Conservation (phyloP, 306 rosid genomes). For the Sechiopsis laciniata region DNA sequence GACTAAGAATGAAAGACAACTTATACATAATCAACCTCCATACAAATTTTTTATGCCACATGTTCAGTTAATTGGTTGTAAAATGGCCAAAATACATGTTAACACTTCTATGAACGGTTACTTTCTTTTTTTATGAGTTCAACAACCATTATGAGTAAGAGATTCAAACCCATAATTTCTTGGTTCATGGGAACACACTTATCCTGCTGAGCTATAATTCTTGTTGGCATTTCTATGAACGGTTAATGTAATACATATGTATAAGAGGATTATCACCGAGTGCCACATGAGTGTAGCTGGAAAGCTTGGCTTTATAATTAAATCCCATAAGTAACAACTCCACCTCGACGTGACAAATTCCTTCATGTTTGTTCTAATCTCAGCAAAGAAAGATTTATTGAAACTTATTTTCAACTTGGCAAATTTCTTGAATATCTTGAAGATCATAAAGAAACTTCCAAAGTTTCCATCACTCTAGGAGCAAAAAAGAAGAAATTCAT, state of each 20-base stretch:
- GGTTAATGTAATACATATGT: no score
- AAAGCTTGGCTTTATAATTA: background rate
- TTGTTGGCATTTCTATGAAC: no score
- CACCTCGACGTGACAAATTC: background rate
- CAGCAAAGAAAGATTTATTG: background rate
- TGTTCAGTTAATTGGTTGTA: background rate
- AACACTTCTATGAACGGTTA: no score
- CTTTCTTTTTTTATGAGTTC: no score
- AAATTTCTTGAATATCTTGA: background rate
- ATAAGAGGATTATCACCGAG: background rate
- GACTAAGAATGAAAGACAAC: constrained; percentile 1
- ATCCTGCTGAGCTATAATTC: no score
- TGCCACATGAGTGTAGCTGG: background rate
- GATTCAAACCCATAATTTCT: no score
- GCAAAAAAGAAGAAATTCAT: background rate
- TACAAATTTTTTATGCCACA: background rate
- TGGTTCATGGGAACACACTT: no score
- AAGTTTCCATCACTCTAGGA: background rate
- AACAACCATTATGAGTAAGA: no score
- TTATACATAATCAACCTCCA: background rate
- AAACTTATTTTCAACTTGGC: background rate
- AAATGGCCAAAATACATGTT: background rate
- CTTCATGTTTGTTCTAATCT: background rate
- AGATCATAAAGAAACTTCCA: background rate
- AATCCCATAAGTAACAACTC: background rate